phyloP scores from a whole-genome alignment of 352 stramenopile species.

The Pythium rhizo-oryzae region DNA sequence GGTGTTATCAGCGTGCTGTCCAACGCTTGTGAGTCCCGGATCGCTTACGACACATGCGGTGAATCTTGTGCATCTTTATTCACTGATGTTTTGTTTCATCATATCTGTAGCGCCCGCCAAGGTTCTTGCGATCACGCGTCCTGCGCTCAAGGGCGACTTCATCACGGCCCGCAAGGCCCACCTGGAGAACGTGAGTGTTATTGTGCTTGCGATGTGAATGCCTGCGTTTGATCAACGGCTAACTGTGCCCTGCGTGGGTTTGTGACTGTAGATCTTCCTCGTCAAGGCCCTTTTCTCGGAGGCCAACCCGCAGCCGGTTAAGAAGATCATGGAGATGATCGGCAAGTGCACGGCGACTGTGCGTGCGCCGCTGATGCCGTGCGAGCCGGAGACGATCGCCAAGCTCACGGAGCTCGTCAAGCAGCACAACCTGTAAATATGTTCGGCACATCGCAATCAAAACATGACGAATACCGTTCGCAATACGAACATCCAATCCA shows the following conservation, averaged over 20 bases:
- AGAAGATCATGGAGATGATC: conserved; percentile 88
- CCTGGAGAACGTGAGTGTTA: conserved; percentile 75
- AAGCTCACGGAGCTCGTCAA: conserved; percentile 68
- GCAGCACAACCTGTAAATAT: conserved; percentile 73
- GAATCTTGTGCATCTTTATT: background rate
- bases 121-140: conserved; percentile 81
- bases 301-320: conserved; percentile 92
- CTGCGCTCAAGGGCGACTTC: conserved; percentile 84
- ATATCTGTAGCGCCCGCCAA: conserved; percentile 71
- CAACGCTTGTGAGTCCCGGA: conserved; percentile 71
- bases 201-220: background rate
- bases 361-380: conserved; percentile 76
- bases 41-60: background rate
- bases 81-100: background rate
- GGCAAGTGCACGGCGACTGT: conserved; percentile 83
- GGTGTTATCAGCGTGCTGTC: conserved; percentile 92
- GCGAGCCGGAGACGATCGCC: conserved; percentile 64
- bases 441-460: conserved; percentile 18
- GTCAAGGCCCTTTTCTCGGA: conserved; percentile 92
- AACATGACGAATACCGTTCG: background rate
- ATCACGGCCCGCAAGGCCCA: conserved; percentile 77
- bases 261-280: conserved; percentile 73
- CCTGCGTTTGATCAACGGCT: background rate
- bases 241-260: background rate
- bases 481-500: background rate